A percentile compares a stretch with the other conserved stretches of the same genome.
These are phyloP conservation scores for Mikania micrantha DNA, from an alignment of 129 eudicot genomes.

Conservation along the genomic window DNA sequence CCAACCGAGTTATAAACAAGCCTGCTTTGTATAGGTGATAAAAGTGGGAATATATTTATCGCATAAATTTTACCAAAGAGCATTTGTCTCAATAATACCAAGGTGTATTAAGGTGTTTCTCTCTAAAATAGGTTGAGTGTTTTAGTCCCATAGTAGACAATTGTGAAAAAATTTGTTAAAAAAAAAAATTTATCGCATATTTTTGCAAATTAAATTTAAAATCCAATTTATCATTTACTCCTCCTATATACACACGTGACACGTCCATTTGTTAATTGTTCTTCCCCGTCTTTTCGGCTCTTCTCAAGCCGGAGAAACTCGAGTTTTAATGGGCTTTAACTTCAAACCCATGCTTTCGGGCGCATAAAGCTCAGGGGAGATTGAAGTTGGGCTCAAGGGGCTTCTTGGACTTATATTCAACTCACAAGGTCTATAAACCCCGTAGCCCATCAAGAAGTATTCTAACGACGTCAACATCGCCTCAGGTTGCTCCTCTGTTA, in stretches of 20 bases:
- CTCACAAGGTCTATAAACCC: slow-evolving; percentile 54
- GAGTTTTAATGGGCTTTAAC: slow-evolving; percentile 86
- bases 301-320: slow-evolving; percentile 13
- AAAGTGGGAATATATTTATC: too few species aligned
- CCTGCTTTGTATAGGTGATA: too few species aligned
- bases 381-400: slow-evolving; percentile 78
- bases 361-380: slow-evolving; percentile 75
- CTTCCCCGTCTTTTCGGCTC: too few species aligned
- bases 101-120: too few species aligned
- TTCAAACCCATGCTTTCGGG: slow-evolving; percentile 98
- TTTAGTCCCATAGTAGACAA: too few species aligned
- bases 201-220: too few species aligned
- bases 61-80: too few species aligned
- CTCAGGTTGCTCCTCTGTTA: slow-evolving; percentile 94
- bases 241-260: slow-evolving; percentile 11
- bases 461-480: slow-evolving; percentile 84
- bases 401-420: slow-evolving; percentile 79
- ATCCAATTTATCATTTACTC: background rate
- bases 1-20: too few species aligned
- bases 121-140: too few species aligned
- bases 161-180: too few species aligned
- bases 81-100: too few species aligned
- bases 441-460: slow-evolving; percentile 86
- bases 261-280: background rate
- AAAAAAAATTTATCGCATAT: too few species aligned